Evolutionary conservation across 768 basidiomycete genomes (phyloP), one percentile per base, ranked within the genome.

Genomic region (Gelatoporia subvermispora): DNA sequence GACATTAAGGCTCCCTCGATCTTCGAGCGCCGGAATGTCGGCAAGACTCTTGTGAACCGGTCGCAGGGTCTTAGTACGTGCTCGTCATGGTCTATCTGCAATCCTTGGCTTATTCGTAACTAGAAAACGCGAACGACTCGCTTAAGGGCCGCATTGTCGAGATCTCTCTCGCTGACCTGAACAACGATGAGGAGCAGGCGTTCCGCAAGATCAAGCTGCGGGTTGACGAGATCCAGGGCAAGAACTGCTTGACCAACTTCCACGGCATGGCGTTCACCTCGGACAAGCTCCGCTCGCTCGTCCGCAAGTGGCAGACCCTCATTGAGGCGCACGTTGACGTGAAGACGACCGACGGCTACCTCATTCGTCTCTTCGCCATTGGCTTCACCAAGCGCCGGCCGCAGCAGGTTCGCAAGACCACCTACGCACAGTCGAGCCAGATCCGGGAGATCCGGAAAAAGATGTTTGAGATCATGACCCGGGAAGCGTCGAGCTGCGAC

Each of bases 251-350:
- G 48, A 98, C 96, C 69, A 95, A 94, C 74, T 99, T 99, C 90
- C 89, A 95, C 72, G 96, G 96, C 69, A 98, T 99, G 95, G 92
- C 95, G 76, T 97, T 99, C 77, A 98, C 96, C 54, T 96, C 95
- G 50, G 96, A 99, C 84, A 98, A 98, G 75, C 86, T 98, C 58
- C 93, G 96, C 49, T 98, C 96, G 43, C 93, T 99, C 65, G 96
- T 99, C 61, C 91, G 95, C 70, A 99, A 98, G 75, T 99, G 96
- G 96, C 96, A 98, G 74, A 84, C 95, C 17, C 88, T 98, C 65
- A 94, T 99, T 63, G 96, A 98, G 75, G 96, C 96, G 35, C 90
- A 93, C 69, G 89, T 97, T 67, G 96, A 99, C 66, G 93, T 99
- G 62, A 93, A 93, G 77, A 99, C 96, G 50, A 95, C 94, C 57